Evolutionary conservation across 1,139 yeast genomes (phyloP).

Genomic region (Scheffersomyces titani): DNA sequence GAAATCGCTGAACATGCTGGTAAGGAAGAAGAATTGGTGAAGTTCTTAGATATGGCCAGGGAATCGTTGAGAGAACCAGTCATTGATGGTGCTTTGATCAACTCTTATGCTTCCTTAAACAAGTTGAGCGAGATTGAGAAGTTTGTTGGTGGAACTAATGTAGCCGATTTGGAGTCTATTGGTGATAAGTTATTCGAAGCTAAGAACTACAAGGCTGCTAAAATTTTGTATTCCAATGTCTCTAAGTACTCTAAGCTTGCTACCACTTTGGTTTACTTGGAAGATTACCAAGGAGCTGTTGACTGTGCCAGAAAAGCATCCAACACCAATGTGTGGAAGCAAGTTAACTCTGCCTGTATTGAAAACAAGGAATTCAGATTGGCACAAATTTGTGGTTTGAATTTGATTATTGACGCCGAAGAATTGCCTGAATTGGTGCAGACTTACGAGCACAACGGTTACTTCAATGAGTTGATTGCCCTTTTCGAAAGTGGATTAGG

Average conservation of each 20-base stretch:
- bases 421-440: slow-evolving; percentile 88
- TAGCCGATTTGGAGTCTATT: slow-evolving; percentile 86
- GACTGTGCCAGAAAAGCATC: slow-evolving; percentile 99
- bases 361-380: slow-evolving; percentile 93
- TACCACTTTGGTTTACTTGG: slow-evolving; percentile 87
- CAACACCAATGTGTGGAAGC: slow-evolving; percentile 93
- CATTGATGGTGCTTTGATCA: slow-evolving; percentile 88
- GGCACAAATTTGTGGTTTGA: slow-evolving; percentile 98
- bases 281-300: slow-evolving; percentile 94
- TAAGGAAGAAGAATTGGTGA: slow-evolving; percentile 88
- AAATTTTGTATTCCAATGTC: slow-evolving; percentile 78
- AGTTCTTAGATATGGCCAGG: slow-evolving; percentile 93
- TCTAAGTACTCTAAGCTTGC: slow-evolving; percentile 96
- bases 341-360: slow-evolving; percentile 95
- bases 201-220: slow-evolving; percentile 90
- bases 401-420: slow-evolving; percentile 95
- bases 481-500: slow-evolving; percentile 95
- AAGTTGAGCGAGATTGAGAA: slow-evolving; percentile 80
- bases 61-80: slow-evolving; percentile 85
- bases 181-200: slow-evolving; percentile 89
- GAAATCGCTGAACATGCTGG: slow-evolving; percentile 96
- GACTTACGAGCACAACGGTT: slow-evolving; percentile 87
- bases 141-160: slow-evolving; percentile 83
- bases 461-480: slow-evolving; percentile 87
- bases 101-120: slow-evolving; percentile 81